Base-by-base conservation (phyloP, 2,329 filamentous ascomycete genomes). In the Aspergillus sp. region DNA sequence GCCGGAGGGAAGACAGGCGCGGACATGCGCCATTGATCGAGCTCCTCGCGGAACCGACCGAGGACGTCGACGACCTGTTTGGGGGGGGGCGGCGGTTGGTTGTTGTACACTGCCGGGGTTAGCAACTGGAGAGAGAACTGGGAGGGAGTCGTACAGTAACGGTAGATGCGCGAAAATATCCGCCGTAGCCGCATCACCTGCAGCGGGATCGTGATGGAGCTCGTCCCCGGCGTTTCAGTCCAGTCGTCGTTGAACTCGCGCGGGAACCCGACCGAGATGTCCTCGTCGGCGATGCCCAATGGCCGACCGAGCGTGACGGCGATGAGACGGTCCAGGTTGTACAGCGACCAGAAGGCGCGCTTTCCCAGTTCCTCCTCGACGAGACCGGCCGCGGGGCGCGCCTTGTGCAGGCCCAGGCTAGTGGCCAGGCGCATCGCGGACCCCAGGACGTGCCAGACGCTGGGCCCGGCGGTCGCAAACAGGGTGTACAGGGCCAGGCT, bases 321-420 rank as follows among this genome's bases (percentile, higher is more conserved):
- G 26, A 61, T 60, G 16, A 62, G 48, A 13, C 61, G 52, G 31
- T 64, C 61, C 2, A 64, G 48, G n/a, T 63, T 63, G 36, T 64
- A 64, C 5, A 61, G 45, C 42, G 58, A 61, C 61, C 61, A 64
- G 36, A 64, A 64, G 1, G 55, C 57, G n/a, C 61, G 56, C 34
- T 61, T 63, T 2, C 53, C 44, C 51, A 63, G 57, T 32, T 64
- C 58, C 17, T 60, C 52, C 28, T 61, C 59, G 5, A 52, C 30
- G 26, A 52, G 16, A 30, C 42, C 52, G 3, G 51, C 34, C 20
- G 48, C 42, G 1, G 49, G 43, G 15, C 51, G 49, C 11, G 41
- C 37, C 29, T 59, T 60, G 39, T 63, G 58, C 11, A 63, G 31
- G 8, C 55, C 57, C 14, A 63, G 42, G 30, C 59, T 61, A 6